phyloP scores from a whole-genome alignment of 176 grass and related monocot genomes.

The Zizania latifolia region DNA sequence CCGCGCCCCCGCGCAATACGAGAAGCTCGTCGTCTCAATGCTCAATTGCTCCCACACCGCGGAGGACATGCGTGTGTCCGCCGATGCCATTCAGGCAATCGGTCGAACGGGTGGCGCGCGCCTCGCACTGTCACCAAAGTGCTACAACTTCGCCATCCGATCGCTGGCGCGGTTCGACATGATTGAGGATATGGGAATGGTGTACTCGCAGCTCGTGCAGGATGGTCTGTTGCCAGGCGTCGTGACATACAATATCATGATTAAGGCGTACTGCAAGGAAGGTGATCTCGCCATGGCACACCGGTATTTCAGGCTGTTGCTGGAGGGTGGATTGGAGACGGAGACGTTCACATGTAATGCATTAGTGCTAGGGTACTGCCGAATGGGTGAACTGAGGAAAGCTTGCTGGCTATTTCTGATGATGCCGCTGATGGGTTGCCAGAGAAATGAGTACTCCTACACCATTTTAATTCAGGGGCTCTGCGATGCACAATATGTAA shows the following conservation, averaged over 20 bases:
- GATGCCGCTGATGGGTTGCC: slow-evolving; percentile 65
- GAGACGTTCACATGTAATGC: slow-evolving; percentile 66
- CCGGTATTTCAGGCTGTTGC: slow-evolving; percentile 44
- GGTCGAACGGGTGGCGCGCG: slow-evolving; percentile 42
- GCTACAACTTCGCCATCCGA: slow-evolving; percentile 69
- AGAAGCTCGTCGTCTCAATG: slow-evolving; percentile 64
- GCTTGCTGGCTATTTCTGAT: slow-evolving; percentile 76
- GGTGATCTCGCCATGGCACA: slow-evolving; percentile 42
- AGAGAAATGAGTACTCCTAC: slow-evolving; percentile 70
- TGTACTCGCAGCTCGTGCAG: slow-evolving; percentile 49
- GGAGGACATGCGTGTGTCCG: slow-evolving; percentile 32
- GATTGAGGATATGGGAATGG: slow-evolving; percentile 44
- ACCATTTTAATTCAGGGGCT: slow-evolving; percentile 73
- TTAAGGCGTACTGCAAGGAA: slow-evolving; percentile 68
- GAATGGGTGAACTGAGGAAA: slow-evolving; percentile 34
- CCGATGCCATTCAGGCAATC: slow-evolving; percentile 53
- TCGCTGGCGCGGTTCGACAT: slow-evolving; percentile 50
- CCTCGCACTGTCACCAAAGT: slow-evolving; percentile 42
- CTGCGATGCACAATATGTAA: slow-evolving; percentile 21
- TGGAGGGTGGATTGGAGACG: slow-evolving; percentile 33
- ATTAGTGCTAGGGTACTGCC: slow-evolving; percentile 52
- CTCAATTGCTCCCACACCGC: slow-evolving; percentile 41
- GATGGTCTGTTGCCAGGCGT: slow-evolving; percentile 50
- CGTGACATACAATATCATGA: slow-evolving; percentile 66
- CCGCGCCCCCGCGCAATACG: slow-evolving; percentile 32